Evolutionary conservation across 345 rosid species (phyloP).

Genomic region (Jatropha curcas): DNA sequence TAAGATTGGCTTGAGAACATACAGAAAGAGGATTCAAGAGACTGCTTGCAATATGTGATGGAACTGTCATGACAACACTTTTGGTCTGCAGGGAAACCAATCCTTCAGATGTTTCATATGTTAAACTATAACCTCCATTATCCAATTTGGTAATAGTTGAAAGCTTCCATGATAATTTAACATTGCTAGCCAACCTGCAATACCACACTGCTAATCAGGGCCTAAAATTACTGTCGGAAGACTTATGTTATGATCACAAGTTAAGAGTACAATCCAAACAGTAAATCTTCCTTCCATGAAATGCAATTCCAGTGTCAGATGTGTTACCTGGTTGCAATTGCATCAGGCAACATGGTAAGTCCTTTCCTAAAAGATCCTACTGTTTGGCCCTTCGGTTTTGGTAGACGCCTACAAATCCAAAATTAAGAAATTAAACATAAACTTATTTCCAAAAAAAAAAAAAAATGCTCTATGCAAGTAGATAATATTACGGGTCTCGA

Average conservation of each 20-base stretch:
- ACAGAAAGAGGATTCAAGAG: constrained; percentile 78
- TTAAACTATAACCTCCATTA: constrained; percentile 57
- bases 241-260: background rate
- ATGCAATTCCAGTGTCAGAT: background rate
- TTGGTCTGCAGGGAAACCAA: constrained; percentile 60
- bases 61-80: constrained; percentile 81
- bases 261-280: background rate
- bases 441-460: constrained; percentile 6
- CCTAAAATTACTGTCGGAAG: constrained; percentile 1
- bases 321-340: constrained; percentile 73
- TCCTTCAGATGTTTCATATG: constrained; percentile 91
- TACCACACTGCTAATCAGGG: constrained; percentile 13
- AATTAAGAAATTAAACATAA: constrained; percentile 13
- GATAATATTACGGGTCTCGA: constrained; percentile 68
- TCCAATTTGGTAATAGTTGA: constrained; percentile 61
- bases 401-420: constrained; percentile 57
- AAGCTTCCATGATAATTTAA: constrained; percentile 89
- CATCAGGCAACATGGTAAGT: constrained; percentile 82
- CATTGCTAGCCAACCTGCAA: constrained; percentile 76
- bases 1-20: constrained; percentile 29
- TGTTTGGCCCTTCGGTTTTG: constrained; percentile 92
- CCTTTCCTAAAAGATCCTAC: constrained; percentile 95
- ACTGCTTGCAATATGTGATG: constrained; percentile 76
- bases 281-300: constrained; percentile 8
- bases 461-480: constrained; percentile 22